Conservation (phyloP, 768 basidiomycete species). For the Glaciozyma martinii region DNA sequence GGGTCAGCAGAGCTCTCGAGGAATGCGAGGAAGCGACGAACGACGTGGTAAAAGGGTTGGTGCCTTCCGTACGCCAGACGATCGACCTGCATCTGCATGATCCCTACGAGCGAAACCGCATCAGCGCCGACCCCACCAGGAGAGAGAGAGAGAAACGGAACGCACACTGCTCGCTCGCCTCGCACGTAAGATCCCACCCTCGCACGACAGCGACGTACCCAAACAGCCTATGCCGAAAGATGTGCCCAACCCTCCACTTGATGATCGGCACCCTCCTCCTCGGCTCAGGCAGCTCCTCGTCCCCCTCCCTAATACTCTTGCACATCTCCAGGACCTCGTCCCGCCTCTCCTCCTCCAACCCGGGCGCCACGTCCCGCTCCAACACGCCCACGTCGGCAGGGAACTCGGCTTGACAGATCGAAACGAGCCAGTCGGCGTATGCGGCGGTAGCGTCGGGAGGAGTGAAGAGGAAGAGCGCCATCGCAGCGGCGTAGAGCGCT, state of each 20-base stretch:
- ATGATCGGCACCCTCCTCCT: slow-evolving; percentile 7
- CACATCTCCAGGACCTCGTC: background rate
- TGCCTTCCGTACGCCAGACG: slow-evolving; percentile 7
- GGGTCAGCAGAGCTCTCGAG: background rate
- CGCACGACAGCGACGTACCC: slow-evolving; percentile 15
- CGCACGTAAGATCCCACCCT: slow-evolving; percentile 27
- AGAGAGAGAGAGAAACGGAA: background rate
- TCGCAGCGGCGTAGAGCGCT: slow-evolving; percentile 11
- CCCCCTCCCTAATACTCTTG: slow-evolving; percentile 14
- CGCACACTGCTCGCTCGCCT: slow-evolving; percentile 28
- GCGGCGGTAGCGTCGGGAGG: background rate
- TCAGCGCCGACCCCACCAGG: background rate
- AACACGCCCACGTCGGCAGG: slow-evolving; percentile 11
- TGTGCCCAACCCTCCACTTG: slow-evolving; percentile 10
- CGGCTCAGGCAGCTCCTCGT: background rate
- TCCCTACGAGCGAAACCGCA: slow-evolving; percentile 2
- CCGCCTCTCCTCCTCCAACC: background rate
- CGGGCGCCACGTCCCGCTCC: background rate
- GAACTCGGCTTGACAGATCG: slow-evolving; percentile 22
- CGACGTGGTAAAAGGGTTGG: slow-evolving; percentile 30
- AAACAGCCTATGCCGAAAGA: slow-evolving; percentile 16
- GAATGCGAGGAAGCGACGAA: background rate
- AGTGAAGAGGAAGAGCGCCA: slow-evolving; percentile 14
- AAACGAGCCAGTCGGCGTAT: slow-evolving; percentile 19
- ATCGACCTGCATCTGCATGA: slow-evolving; percentile 26